These are phyloP conservation scores for Apostasia ramifera DNA, from an alignment of 106 monocot genomes.

Conservation along the genomic window DNA sequence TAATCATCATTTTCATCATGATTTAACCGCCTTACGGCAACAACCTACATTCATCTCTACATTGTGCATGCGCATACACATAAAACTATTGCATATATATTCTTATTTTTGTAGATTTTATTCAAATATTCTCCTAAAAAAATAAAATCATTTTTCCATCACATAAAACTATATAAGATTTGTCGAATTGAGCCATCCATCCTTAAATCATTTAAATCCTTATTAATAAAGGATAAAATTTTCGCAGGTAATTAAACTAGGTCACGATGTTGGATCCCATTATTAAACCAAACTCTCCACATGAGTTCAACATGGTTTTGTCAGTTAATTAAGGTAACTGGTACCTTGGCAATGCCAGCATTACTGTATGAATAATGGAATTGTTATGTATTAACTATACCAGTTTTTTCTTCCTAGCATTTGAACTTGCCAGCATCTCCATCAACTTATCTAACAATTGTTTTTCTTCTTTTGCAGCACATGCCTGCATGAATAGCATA, in stretches of 20 bases:
- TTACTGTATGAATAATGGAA: background rate
- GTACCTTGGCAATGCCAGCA: background rate
- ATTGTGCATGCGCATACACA: background rate
- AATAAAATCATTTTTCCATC: no score
- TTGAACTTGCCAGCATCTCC: slow-evolving; percentile 68
- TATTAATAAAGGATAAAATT: no score
- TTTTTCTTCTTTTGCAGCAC: slow-evolving; percentile 67
- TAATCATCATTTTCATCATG: background rate
- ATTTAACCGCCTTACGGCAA: background rate
- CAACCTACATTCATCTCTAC: background rate
- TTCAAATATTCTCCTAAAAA: background rate
- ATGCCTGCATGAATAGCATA: slow-evolving; percentile 36
- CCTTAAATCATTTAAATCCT: no score
- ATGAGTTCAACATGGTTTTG: background rate
- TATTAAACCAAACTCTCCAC: background rate
- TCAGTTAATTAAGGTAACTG: background rate
- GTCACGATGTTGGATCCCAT: no score
- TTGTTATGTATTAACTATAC: slow-evolving; percentile 18
- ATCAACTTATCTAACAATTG: slow-evolving; percentile 71
- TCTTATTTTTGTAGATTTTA: background rate
- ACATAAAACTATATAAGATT: no score
- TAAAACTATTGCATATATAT: background rate
- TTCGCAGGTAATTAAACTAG: no score
- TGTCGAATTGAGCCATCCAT: no score
- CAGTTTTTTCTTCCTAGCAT: slow-evolving; percentile 54